Evolutionary conservation across 1,284 basidiomycete species (phyloP).

Genomic region (Rhodotorula sp.): DNA sequence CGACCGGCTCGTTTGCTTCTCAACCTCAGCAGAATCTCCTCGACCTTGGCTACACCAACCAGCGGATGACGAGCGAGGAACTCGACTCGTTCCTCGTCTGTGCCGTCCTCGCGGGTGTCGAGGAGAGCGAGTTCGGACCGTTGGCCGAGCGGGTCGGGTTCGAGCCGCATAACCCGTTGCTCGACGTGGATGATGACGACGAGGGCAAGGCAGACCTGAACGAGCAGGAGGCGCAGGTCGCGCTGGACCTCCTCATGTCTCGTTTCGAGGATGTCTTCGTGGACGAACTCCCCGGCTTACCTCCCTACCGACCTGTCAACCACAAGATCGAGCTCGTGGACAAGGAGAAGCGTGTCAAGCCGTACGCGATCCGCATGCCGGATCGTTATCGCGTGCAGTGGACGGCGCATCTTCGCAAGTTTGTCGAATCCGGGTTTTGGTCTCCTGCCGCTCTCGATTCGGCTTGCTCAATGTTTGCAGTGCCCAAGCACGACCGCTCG

Average conservation of each 20-base stretch:
- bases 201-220: background rate
- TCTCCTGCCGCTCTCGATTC: conserved; percentile 8
- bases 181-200: conserved; percentile 10
- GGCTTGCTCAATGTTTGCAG: conserved; percentile 13
- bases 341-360: background rate
- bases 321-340: conserved; percentile 14
- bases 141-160: conserved; percentile 1
- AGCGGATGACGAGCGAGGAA: background rate
- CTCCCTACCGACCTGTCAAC: conserved; percentile 11
- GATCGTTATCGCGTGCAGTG: conserved; percentile 7
- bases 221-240: background rate
- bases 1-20: background rate
- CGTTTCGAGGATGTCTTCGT: conserved; percentile 13
- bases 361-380: conserved; percentile 6
- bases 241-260: background rate
- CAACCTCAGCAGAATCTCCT: background rate
- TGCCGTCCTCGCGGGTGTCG: background rate
- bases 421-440: conserved; percentile 12
- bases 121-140: background rate
- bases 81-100: background rate
- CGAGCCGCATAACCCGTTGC: conserved; percentile 21
- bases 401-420: conserved; percentile 9
- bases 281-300: conserved; percentile 5
- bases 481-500: conserved; percentile 16
- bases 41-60: conserved; percentile 2